Evolutionary conservation across 75 land plant species (phyloP).

Genomic region (Pseudotsuga menziesii): DNA sequence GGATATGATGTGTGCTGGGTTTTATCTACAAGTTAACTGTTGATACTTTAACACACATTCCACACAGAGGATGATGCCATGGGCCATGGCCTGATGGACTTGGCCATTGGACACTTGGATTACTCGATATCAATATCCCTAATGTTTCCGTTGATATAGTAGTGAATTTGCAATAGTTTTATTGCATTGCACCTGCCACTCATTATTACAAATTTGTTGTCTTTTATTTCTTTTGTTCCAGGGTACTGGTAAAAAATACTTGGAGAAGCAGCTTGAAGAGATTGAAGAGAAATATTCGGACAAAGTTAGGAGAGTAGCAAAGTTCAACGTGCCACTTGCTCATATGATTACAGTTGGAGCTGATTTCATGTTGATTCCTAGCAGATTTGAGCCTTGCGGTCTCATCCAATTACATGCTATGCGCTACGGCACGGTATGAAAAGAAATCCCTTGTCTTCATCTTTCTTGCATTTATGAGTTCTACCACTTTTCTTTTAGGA

Average conservation of each 20-base stretch:
- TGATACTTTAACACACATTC: too few species aligned
- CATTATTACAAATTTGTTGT: not conserved
- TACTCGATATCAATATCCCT: too few species aligned
- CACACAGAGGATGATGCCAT: not conserved
- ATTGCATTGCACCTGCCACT: not conserved
- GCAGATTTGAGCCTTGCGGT: conserved; percentile 95
- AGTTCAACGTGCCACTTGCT: conserved; percentile 78
- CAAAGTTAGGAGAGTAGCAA: conserved; percentile 67
- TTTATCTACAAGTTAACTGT: not conserved
- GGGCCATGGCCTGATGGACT: not conserved
- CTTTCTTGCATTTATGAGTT: not conserved
- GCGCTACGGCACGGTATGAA: conserved; percentile 87
- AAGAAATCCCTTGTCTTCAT: not conserved
- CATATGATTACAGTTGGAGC: conserved; percentile 81
- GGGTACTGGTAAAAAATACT: conserved; percentile 90
- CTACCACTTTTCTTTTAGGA: too few species aligned
- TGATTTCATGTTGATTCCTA: conserved; percentile 70
- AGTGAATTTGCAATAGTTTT: not conserved
- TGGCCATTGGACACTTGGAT: not conserved
- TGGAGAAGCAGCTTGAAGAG: conserved; percentile 73
- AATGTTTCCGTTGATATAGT: too few species aligned
- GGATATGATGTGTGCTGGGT: not conserved
- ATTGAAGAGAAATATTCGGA: conserved; percentile 60
- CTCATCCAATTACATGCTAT: conserved; percentile 90
- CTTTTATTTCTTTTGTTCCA: conserved; percentile 14